A percentile compares a stretch with the other conserved stretches of the same genome.
Conservation (phyloP, 768 basidiomycete species). For the Lactifluus piperatus region DNA sequence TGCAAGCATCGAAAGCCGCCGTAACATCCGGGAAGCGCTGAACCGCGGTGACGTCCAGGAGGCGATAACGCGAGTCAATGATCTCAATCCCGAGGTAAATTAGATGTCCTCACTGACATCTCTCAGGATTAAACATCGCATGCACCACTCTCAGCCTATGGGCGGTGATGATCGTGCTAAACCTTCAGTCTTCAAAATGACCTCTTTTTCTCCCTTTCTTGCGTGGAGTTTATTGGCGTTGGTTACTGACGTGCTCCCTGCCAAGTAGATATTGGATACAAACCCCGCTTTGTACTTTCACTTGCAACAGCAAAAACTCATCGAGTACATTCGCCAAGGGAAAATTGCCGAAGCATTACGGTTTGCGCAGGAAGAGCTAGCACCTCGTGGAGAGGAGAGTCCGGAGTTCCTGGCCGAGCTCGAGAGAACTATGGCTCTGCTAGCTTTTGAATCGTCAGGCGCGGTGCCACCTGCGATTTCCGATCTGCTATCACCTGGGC, state of each 20-base stretch:
- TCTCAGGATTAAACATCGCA: conserved; percentile 82
- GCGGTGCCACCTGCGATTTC: conserved; percentile 57
- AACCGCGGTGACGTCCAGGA: conserved; percentile 93
- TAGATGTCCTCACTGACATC: conserved; percentile 3
- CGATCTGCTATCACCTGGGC: conserved; percentile 75
- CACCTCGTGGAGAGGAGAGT: conserved; percentile 90
- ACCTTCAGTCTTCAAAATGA: conserved; percentile 98
- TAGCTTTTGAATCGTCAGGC: conserved; percentile 68
- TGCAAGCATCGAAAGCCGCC: conserved; percentile 86
- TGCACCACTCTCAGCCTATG: conserved; percentile 95
- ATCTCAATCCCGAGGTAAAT: conserved; percentile 93
- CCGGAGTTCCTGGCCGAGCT: conserved; percentile 89
- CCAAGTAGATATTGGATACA: conserved; percentile 83
- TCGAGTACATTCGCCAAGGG: conserved; percentile 86
- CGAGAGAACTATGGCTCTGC: conserved; percentile 89
- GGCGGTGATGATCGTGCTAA: conserved; percentile 81
- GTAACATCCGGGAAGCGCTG: conserved; percentile 89
- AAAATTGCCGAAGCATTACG: conserved; percentile 69
- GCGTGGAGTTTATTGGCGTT: not conserved
- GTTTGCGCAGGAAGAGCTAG: conserved; percentile 91
- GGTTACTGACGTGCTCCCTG: conserved; percentile 19
- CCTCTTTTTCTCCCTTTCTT: conserved; percentile 22
- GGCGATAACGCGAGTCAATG: conserved; percentile 92
- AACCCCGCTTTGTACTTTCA: conserved; percentile 92
- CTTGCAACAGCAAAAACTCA: conserved; percentile 90